phyloP scores from a whole-genome alignment of 306 rosid genomes.

The Cucumis melo region DNA sequence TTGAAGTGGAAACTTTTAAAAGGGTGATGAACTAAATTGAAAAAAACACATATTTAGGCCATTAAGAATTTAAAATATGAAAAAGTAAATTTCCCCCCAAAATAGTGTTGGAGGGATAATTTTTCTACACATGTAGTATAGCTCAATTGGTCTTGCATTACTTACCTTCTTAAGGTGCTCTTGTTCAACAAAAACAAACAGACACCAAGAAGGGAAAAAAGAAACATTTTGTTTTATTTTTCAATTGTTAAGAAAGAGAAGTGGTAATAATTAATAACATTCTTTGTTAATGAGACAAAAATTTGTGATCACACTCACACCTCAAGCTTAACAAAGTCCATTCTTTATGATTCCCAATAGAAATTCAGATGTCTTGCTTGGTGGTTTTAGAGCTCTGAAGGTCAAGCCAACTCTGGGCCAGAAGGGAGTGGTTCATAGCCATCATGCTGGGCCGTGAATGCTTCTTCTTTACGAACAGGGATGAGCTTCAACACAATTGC shows the following conservation, averaged over 20 bases:
- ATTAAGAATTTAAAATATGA: too few relatives aligned
- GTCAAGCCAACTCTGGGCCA: conserved; percentile 48
- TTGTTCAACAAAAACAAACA: not conserved
- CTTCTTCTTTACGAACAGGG: conserved; percentile 40
- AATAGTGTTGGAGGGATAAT: too few relatives aligned
- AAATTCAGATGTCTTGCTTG: not conserved
- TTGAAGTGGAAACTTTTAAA: too few relatives aligned
- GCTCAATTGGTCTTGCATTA: too few relatives aligned
- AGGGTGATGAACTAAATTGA: too few relatives aligned
- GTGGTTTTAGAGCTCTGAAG: not conserved
- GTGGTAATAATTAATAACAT: not conserved
- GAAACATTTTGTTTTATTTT: not conserved
- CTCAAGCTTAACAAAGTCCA: not conserved
- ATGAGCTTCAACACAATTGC: conserved; percentile 67
- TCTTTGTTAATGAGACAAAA: not conserved
- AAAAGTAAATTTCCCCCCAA: too few relatives aligned
- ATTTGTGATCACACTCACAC: not conserved
- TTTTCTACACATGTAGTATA: too few relatives aligned
- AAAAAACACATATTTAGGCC: too few relatives aligned
- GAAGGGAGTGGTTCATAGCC: conserved; percentile 61
- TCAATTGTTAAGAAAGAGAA: not conserved
- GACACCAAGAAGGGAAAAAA: not conserved
- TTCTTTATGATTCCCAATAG: not conserved
- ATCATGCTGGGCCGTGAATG: conserved; percentile 33
- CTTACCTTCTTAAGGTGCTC: not conserved